phyloP scores from a whole-genome alignment of 1,139 yeast species.

The Hyphopichia wangnamkhiaoensis region DNA sequence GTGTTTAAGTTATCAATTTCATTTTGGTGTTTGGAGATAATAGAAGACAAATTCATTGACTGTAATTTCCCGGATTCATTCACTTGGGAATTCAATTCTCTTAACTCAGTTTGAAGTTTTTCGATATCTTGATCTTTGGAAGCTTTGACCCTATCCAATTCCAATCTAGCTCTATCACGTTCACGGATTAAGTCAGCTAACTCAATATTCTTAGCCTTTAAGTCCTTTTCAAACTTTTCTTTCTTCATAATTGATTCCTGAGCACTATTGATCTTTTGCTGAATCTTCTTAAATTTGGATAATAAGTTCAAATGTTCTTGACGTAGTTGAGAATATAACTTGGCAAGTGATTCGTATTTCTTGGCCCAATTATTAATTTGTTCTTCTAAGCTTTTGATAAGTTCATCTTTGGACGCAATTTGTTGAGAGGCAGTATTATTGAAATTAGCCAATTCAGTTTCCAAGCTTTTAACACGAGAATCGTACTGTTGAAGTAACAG shows the following conservation, averaged over 20 bases:
- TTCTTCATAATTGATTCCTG: constrained; percentile 88
- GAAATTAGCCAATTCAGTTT: constrained; percentile 65
- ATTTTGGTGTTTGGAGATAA: constrained; percentile 62
- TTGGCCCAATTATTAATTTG: constrained; percentile 80
- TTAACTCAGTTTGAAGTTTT: constrained; percentile 62
- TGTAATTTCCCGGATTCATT: constrained; percentile 67
- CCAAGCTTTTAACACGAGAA: constrained; percentile 79
- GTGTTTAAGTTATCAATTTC: constrained; percentile 48
- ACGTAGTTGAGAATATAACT: constrained; percentile 85
- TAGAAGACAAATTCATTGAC: constrained; percentile 62
- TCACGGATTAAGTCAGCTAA: constrained; percentile 88
- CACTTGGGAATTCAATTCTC: constrained; percentile 61
- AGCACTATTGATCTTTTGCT: constrained; percentile 89
- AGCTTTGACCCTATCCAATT: constrained; percentile 71
- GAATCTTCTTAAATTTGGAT: constrained; percentile 78
- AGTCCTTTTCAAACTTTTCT: constrained; percentile 79
- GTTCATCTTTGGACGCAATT: constrained; percentile 75
- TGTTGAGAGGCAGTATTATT: constrained; percentile 73
- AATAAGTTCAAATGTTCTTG: constrained; percentile 86
- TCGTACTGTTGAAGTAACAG: constrained; percentile 84
- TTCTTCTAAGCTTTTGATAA: constrained; percentile 66
- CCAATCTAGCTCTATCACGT: constrained; percentile 85
- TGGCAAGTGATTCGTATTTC: constrained; percentile 88
- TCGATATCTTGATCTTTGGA: constrained; percentile 69
- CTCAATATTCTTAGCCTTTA: constrained; percentile 83